These are phyloP conservation scores for Yamadazyma jaroonii DNA, from an alignment of 1,139 yeast species.

Conservation along the genomic window DNA sequence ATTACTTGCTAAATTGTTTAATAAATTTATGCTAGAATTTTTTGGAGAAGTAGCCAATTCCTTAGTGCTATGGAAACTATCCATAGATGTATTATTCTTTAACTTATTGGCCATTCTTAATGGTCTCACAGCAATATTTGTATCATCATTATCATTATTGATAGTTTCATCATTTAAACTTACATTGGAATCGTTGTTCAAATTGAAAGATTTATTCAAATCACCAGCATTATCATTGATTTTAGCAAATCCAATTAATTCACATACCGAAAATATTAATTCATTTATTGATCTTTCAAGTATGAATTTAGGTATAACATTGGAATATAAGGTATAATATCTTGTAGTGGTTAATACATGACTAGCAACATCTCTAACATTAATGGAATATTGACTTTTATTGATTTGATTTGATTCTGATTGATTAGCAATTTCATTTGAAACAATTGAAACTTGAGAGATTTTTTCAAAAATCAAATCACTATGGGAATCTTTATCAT, in stretches of 20 bases:
- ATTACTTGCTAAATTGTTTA: slow-evolving; percentile 1
- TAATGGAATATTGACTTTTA: slow-evolving; percentile 32
- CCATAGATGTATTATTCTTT: slow-evolving; percentile 14
- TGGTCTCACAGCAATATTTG: slow-evolving; percentile 49
- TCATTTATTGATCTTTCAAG: slow-evolving; percentile 81
- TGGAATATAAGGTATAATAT: slow-evolving; percentile 64
- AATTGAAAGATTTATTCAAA: background rate
- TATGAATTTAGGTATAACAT: slow-evolving; percentile 66
- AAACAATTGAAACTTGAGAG: slow-evolving; percentile 49
- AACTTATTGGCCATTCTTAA: slow-evolving; percentile 54
- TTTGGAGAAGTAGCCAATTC: slow-evolving; percentile 4
- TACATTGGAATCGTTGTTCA: background rate
- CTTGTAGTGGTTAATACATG: slow-evolving; percentile 79
- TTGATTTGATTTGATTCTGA: slow-evolving; percentile 36
- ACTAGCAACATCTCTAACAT: slow-evolving; percentile 68
- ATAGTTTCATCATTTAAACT: background rate
- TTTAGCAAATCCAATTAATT: slow-evolving; percentile 39
- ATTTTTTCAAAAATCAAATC: slow-evolving; percentile 53
- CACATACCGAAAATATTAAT: slow-evolving; percentile 70
- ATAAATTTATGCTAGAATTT: background rate
- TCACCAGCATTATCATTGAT: slow-evolving; percentile 13
- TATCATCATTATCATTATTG: slow-evolving; percentile 10
- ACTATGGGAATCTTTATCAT: slow-evolving; percentile 32
- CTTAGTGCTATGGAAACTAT: slow-evolving; percentile 9
- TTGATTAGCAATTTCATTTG: slow-evolving; percentile 47